Evolutionary conservation across 768 basidiomycete genomes (phyloP).

Genomic region (Porphyrellus cyaneotinctus): DNA sequence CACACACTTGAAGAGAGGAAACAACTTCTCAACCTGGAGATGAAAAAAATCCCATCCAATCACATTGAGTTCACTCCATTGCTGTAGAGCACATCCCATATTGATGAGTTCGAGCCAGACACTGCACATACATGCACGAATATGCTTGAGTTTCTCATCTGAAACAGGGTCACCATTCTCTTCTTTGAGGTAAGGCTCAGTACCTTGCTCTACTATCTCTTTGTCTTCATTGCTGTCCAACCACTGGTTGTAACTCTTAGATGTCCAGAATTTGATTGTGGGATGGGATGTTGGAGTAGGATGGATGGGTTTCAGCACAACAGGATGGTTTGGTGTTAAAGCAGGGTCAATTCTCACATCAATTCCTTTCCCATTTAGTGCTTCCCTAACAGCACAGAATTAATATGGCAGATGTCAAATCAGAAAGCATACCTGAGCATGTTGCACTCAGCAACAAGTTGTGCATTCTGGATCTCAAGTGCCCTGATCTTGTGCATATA

Average conservation of each 20-base stretch:
- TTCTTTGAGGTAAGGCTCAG: background rate
- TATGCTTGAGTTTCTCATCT: background rate
- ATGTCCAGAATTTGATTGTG: background rate
- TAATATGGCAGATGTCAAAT: background rate
- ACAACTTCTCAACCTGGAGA: background rate
- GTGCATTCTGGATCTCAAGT: background rate
- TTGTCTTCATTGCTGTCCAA: background rate
- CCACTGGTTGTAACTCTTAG: background rate
- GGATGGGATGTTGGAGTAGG: background rate
- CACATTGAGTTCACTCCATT: background rate
- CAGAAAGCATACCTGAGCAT: background rate
- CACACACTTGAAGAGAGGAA: background rate
- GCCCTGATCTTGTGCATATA: background rate
- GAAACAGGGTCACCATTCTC: background rate
- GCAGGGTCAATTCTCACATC: background rate
- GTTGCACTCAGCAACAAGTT: background rate
- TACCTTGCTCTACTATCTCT: no score
- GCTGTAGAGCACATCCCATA: background rate
- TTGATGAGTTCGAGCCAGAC: background rate
- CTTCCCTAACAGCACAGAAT: background rate
- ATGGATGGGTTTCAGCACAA: no score
- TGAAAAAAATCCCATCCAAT: background rate
- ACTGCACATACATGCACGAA: background rate
- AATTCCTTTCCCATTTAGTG: background rate
- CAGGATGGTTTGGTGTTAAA: no score